These are phyloP conservation scores for Hericium coralloides DNA, from an alignment of 768 basidiomycete species.

Conservation along the genomic window DNA sequence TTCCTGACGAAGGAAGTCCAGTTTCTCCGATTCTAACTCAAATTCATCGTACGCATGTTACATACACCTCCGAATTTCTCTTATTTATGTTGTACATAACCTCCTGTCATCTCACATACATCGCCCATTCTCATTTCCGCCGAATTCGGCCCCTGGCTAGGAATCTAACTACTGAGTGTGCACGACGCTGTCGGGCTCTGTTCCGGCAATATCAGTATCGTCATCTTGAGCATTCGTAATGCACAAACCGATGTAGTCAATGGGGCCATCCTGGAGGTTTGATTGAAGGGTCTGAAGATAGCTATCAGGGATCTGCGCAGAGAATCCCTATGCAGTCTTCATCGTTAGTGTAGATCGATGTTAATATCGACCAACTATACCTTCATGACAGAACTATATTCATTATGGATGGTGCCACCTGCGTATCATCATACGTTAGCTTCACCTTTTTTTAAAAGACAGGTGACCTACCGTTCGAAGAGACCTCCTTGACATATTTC, in stretches of 20 bases:
- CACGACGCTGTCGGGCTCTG: constrained; percentile 36
- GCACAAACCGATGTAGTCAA: constrained; percentile 40
- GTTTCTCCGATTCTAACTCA: too few relatives aligned
- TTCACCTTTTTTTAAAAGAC: too few relatives aligned
- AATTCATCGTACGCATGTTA: too few relatives aligned
- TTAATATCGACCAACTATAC: too few relatives aligned
- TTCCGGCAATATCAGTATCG: constrained; percentile 1
- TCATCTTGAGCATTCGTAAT: not conserved
- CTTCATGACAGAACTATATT: not conserved
- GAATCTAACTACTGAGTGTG: constrained; percentile 34
- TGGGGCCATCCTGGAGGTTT: constrained; percentile 21
- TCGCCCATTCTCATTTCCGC: too few relatives aligned
- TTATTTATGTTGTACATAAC: too few relatives aligned
- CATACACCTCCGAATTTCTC: too few relatives aligned
- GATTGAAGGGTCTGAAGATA: constrained; percentile 27
- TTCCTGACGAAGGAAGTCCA: too few relatives aligned
- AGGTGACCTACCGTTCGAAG: constrained; percentile 29
- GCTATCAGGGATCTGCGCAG: constrained; percentile 28
- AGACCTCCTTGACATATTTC: constrained; percentile 30
- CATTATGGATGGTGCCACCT: not conserved
- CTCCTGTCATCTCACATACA: too few relatives aligned
- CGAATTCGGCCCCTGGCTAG: too few relatives aligned
- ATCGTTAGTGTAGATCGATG: too few relatives aligned
- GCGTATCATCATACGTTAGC: constrained; percentile 24
- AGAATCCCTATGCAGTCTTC: constrained; percentile 29